These are phyloP conservation scores for Vigna trinervia DNA, from an alignment of 306 rosid species.

Conservation along the genomic window DNA sequence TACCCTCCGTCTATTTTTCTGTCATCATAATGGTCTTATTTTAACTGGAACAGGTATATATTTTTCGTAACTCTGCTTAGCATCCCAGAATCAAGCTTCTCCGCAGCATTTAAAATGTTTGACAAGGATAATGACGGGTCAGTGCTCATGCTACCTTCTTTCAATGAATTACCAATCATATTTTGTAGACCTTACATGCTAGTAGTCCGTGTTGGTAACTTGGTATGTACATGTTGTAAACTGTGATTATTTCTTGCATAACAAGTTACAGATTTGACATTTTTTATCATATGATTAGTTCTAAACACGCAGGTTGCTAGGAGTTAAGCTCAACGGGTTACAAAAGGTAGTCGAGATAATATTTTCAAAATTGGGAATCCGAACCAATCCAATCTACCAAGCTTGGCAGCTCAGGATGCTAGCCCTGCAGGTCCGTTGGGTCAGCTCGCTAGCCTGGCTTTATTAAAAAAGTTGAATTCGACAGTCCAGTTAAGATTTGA, in stretches of 20 bases:
- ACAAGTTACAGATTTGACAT: not conserved
- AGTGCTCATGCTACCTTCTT: slow-evolving; percentile 45
- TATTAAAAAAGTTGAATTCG: too few relatives aligned
- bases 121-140: slow-evolving; percentile 72
- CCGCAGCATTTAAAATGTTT: slow-evolving; percentile 76
- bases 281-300: not conserved
- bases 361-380: too few relatives aligned
- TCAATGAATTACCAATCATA: slow-evolving; percentile 10
- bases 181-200: slow-evolving; percentile 4
- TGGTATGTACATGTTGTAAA: not conserved
- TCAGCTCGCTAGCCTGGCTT: too few relatives aligned
- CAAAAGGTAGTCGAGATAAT: too few relatives aligned
- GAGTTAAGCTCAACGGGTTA: too few relatives aligned
- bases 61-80: slow-evolving; percentile 81
- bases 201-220: not conserved
- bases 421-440: too few relatives aligned
- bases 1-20: not conserved
- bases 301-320: not conserved
- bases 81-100: slow-evolving; percentile 82
- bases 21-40: not conserved
- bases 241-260: slow-evolving; percentile 15
- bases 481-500: too few relatives aligned
- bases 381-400: too few relatives aligned
- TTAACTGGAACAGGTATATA: slow-evolving; percentile 64
- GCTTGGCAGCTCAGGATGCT: too few relatives aligned